These are phyloP conservation scores for Pelargonium cotyledonis DNA, from an alignment of 441 rosid genomes.

Conservation along the genomic window DNA sequence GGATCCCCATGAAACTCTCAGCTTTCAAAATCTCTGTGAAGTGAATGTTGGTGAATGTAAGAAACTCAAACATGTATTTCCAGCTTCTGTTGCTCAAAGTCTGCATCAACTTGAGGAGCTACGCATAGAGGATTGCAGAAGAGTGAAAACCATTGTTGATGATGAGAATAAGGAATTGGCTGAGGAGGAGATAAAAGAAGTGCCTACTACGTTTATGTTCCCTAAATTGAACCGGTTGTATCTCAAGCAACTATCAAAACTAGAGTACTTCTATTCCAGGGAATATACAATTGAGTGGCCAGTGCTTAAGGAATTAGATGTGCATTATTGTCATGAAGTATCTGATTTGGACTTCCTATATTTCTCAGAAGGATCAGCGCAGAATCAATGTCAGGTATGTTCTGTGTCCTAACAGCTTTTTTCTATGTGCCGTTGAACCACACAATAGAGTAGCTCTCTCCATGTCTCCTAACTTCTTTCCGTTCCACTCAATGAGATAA, in stretches of 20 bases:
- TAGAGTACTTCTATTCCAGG: constrained; percentile 1
- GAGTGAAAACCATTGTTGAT: not conserved
- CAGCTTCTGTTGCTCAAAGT: not conserved
- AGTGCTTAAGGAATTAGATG: not conserved
- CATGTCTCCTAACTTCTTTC: no score
- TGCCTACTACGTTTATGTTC: not conserved
- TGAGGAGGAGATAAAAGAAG: not conserved
- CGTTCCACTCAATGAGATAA: no score
- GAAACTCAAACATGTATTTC: not conserved
- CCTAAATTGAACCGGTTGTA: not conserved
- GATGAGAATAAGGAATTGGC: not conserved
- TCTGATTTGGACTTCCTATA: constrained; percentile 1
- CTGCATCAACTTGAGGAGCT: not conserved
- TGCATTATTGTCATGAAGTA: not conserved
- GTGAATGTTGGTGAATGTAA: not conserved
- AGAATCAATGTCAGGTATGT: no score
- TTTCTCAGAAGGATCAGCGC: no score
- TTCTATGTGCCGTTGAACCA: no score
- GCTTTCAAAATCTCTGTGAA: not conserved
- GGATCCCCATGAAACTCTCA: not conserved
- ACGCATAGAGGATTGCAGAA: not conserved
- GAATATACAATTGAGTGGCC: constrained; percentile 9
- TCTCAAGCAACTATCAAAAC: not conserved
- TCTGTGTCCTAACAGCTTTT: no score
- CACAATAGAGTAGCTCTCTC: no score